Evolutionary conservation across 179 eudicot genomes (phyloP), one percentile per base, ranked within the genome.

Genomic region (Patellifolia procumbens): DNA sequence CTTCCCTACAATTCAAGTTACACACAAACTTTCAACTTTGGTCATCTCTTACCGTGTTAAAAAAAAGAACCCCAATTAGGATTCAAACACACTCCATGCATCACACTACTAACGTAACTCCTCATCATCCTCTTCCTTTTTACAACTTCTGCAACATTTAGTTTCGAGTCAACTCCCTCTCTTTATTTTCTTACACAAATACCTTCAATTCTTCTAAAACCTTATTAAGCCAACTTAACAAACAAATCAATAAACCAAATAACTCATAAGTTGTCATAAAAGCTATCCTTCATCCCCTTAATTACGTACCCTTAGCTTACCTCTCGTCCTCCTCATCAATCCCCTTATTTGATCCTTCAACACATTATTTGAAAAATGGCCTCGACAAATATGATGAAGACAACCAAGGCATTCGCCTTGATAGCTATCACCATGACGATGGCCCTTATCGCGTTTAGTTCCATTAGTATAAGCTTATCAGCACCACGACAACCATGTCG

Each of bases 101-200:
- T 42, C 37, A 46, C 8, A 22, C 34, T 10, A 64, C n/a, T 24
- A 45, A 56, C 24, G 37, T 39, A 20, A 52, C 65, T 55, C 31
- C 68, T 73, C 49, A 22, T 17, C 64, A 15, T 34, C 15, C 45
- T 22, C 37, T 11, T 13, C 55, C 67, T 55, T 79, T 73, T 66
- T 34, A 43, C 46, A 6, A 58, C 28, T 15, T 10, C 28, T 26
- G 22, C 8, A 0, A 26, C 82, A 85, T 45, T 46, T 37, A 67
- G 63, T 72, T 48, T 65, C 60, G 85, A 74, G 85, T 85, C 86
- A 84, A 85, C 86, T 71, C 80, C 62, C 16, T 51, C 74, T 65
- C 62, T 61, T 64, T 60, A 43, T 49, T 73, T 59, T 70, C 81
- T 17, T 74, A 39, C 82, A 81, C 69, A 80, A 62, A 70, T 61